Evolutionary conservation across 2,329 filamentous ascomycete species (phyloP), one percentile per base, ranked within the genome.

Genomic region (Ophiostoma montium): DNA sequence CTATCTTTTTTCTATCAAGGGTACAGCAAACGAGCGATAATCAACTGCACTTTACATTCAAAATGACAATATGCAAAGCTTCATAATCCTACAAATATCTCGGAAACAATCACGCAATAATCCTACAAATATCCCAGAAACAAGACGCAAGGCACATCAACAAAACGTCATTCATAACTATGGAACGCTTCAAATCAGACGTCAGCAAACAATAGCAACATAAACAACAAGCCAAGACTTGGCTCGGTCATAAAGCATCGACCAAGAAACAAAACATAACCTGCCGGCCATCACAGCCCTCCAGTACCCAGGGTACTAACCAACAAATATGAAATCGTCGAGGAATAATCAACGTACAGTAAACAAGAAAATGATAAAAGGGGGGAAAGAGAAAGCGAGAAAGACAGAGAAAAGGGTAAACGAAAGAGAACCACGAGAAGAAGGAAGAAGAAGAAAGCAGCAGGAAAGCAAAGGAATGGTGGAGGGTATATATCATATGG

Each of bases 131-230:
- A n/a, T n/a, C n/a, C n/a, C n/a, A 50, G 39, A 53, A 52, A 53
- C 54, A 57, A 55, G 56, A 48, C 41, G 49, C 44, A 11, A 35
- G 9, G 15, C 12, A 42, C 39, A 11, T 30, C 39, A 42, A 42
- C 21, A 42, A 4, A n/a, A n/a, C n/a, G n/a, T n/a, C n/a, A n/a
- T n/a, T n/a, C n/a, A n/a, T n/a, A n/a, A n/a, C n/a, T n/a, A n/a
- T n/a, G n/a, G n/a, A n/a, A n/a, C n/a, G n/a, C n/a, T n/a, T n/a
- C n/a, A n/a, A n/a, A n/a, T n/a, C n/a, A n/a, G n/a, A n/a, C n/a
- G n/a, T n/a, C n/a, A n/a, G n/a, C n/a, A n/a, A n/a, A n/a, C n/a
- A n/a, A n/a, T n/a, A 11, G 23, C 21, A 30, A 30, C 39, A 30
- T 9, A 30, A 42, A 9, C 19, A 42, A 15, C 27, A 19, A 27